Evolutionary conservation across 2,329 filamentous ascomycete species (phyloP), one percentile per base, ranked within the genome.

Genomic region (Sclerotinia trifoliorum): DNA sequence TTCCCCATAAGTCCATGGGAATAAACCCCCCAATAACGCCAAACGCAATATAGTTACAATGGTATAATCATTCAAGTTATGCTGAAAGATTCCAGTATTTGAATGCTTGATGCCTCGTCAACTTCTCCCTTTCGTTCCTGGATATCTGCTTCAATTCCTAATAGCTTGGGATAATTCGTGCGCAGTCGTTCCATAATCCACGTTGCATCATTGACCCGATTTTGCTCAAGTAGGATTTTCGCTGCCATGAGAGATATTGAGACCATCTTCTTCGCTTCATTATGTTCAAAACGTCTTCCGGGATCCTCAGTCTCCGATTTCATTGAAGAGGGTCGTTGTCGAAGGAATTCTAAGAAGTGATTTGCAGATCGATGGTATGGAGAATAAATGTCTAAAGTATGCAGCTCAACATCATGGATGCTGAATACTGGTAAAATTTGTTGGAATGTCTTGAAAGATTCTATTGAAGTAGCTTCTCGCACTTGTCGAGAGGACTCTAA

Each of bases 151-250:
- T 69, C 57, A 13, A 73, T 64, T 13, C 73, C 73, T 15, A 76
- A 49, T 29, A 73, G 64, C 54, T 71, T 65, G 2, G 74, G 68
- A 64, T 71, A 76, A 42, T 71, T 71, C 2, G 55, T 69, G 8
- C 73, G 69, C 17, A 77, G 57, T 39, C 72, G 71, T n/a, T 75
- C 63, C 70, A 77, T 73, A 15, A 77, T 68, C 71, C 71, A 71
- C 15, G 71, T 65, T 7, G 74, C 75, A 39, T 77, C 74, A 17
- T 65, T 42, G 26, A 70, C 70, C 21, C 71, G 67, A 11, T 74
- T 69, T 4, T 70, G 52, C 39, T 71, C 69, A 1, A 77, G 71
- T 3, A 76, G 56, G 26, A 73, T 70, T 7, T 71, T 73, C 32
- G 75, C 73, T 11, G 75, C 69, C 44, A 74, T 70, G 24, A 77